These are phyloP conservation scores for Carex myosuroides DNA, from an alignment of 176 grass and related monocot species.

Conservation along the genomic window DNA sequence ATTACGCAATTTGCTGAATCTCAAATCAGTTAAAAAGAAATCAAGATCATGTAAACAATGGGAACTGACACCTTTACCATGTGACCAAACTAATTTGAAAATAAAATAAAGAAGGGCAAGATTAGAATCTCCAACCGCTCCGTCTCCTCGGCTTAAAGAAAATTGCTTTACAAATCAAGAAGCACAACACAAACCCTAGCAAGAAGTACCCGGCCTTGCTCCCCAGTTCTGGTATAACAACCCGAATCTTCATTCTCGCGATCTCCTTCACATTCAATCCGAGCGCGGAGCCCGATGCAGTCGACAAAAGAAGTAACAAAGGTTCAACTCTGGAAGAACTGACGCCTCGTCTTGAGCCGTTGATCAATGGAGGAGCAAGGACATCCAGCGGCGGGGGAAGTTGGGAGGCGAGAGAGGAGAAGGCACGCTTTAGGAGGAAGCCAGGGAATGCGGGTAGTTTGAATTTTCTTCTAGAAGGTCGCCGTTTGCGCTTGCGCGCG, in stretches of 20 bases:
- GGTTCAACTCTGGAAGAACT: not conserved
- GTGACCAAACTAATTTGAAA: not conserved
- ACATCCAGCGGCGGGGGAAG: not conserved
- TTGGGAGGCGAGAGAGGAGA: not conserved
- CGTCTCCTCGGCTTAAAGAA: not conserved
- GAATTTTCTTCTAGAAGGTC: not conserved
- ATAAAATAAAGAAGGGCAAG: not conserved
- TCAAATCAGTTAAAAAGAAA: not conserved
- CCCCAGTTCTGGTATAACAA: not conserved
- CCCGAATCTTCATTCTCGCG: not conserved
- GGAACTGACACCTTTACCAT: not conserved
- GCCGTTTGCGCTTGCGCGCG: not conserved
- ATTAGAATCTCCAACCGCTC: constrained; percentile 8
- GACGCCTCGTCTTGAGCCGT: not conserved
- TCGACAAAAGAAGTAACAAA: not conserved
- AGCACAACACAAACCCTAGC: constrained; percentile 20
- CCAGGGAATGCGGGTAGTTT: not conserved
- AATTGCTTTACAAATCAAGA: constrained; percentile 8
- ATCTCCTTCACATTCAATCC: constrained; percentile 5
- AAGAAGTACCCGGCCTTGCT: constrained; percentile 8
- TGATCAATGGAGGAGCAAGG: constrained; percentile 1
- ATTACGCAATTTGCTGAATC: not conserved
- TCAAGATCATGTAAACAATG: not conserved
- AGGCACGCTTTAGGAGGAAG: not conserved
- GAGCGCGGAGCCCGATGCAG: not conserved